Base-by-base conservation (phyloP, 768 basidiomycete genomes). In the Candolleomyces eurysporus region DNA sequence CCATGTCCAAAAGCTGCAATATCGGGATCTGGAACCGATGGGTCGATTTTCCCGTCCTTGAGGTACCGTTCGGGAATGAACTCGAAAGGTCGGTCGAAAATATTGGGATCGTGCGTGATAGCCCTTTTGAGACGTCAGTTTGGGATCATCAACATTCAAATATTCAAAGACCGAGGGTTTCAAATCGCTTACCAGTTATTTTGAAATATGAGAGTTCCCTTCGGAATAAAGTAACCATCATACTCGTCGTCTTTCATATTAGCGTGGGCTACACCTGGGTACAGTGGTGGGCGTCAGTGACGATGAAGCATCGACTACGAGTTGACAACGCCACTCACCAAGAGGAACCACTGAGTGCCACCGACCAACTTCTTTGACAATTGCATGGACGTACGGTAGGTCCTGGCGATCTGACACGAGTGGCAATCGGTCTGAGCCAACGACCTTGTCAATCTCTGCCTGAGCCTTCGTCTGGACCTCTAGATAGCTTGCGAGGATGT, bases 131-230 rank as follows among this genome's bases (percentile, higher is more conserved):
- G 10, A 8, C 54, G 5, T 14, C 19, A 48, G 11, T 16, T 58
- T 21, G 8, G 30, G 22, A 22, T 6, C n/a, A n/a, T 14, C 4
- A 21, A 17, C 22, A 58, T 10, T n/a, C n/a, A n/a, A n/a, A n/a
- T n/a, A n/a, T n/a, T n/a, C n/a, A n/a, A n/a, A n/a, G n/a, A n/a
- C n/a, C n/a, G n/a, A n/a, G n/a, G n/a, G n/a, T n/a, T n/a, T n/a
- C n/a, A n/a, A n/a, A n/a, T n/a, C n/a, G 49, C 65, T 26, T 58
- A 78, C 79, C 75, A 78, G 17, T 72, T 71, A 62, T 81, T 81
- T 1, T 70, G 70, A 21, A 81, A 67, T 56, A 80, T 66, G 53
- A 77, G 68, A 7, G 79, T 72, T 31, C 78, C 80, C 64, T 75
- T 72, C 9, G 79, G 74, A 31, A 80, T 79, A 45, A 71, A 64